Percentiles rank a stretch among this genome's conserved stretches.
Evolutionary conservation across 225 moss, liverwort and hornwort genomes (phyloP).

Genomic region (Asterella californica): DNA sequence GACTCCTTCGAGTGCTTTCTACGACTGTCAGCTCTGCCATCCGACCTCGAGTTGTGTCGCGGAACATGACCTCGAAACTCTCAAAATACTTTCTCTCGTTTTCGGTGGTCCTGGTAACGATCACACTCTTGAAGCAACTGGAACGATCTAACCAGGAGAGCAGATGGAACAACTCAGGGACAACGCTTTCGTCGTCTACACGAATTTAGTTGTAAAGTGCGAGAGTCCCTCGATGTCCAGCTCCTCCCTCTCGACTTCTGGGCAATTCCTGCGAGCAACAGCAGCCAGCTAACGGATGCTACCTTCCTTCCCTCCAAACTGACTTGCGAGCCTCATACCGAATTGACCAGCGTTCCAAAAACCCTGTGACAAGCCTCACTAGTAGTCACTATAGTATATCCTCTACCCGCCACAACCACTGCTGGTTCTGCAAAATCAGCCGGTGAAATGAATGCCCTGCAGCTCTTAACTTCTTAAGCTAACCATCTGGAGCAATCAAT

Average conservation of each 20-base stretch:
- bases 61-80: background rate
- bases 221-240: background rate
- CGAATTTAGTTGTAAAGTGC: no score
- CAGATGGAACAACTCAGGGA: background rate
- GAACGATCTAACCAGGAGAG: background rate
- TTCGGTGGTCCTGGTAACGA: background rate
- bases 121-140: background rate
- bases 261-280: background rate
- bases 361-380: background rate
- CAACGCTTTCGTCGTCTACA: background rate
- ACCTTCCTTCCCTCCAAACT: background rate
- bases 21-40: background rate
- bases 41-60: background rate
- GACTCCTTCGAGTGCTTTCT: background rate
- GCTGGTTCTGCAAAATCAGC: background rate
- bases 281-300: background rate
- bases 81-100: background rate
- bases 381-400: background rate
- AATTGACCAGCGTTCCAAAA: background rate
- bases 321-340: background rate
- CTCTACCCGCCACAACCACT: background rate
- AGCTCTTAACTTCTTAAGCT: background rate
- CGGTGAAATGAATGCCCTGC: slow-evolving; percentile 1
- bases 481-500: background rate
- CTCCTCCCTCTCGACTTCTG: background rate